phyloP scores from a whole-genome alignment of 768 basidiomycete genomes.

The Hypsizygus marmoreus region DNA sequence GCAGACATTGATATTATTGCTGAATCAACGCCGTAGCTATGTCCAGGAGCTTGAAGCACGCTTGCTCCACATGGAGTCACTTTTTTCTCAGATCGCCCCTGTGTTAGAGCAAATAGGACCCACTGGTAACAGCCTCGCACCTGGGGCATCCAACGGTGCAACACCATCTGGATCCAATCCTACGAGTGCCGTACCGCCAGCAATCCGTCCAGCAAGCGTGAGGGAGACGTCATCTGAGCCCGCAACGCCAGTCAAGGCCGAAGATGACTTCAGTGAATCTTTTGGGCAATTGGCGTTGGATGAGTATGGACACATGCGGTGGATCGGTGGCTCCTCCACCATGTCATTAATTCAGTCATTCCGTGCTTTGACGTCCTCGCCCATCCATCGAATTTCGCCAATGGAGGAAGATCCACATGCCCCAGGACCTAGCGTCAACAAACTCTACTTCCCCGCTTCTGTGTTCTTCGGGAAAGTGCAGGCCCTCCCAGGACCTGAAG shows the following conservation, averaged over 20 bases:
- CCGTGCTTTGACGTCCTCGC: slow-evolving; percentile 71
- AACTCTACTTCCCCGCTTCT: slow-evolving; percentile 85
- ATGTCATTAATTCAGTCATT: slow-evolving; percentile 93
- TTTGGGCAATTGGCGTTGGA: slow-evolving; percentile 88
- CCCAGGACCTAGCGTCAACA: slow-evolving; percentile 79
- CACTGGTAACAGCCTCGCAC: slow-evolving; percentile 41
- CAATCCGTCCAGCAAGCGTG: slow-evolving; percentile 36
- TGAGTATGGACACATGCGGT: slow-evolving; percentile 87
- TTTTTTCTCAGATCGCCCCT: slow-evolving; percentile 83
- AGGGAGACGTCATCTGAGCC: slow-evolving; percentile 37
- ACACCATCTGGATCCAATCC: slow-evolving; percentile 35
- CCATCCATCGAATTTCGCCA: slow-evolving; percentile 75
- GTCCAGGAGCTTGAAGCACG: slow-evolving; percentile 90
- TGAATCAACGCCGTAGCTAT: slow-evolving; percentile 75
- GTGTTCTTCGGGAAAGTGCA: slow-evolving; percentile 86
- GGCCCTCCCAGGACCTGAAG: slow-evolving; percentile 80
- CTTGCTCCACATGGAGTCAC: slow-evolving; percentile 82
- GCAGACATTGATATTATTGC: no score
- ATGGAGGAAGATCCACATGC: slow-evolving; percentile 83
- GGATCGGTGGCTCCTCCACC: slow-evolving; percentile 90
- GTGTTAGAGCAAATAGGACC: slow-evolving; percentile 74
- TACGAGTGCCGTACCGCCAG: slow-evolving; percentile 36
- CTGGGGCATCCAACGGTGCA: slow-evolving; percentile 31
- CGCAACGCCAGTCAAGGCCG: slow-evolving; percentile 52
- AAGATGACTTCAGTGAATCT: slow-evolving; percentile 81